These are phyloP conservation scores for Meyerozyma elateridarum DNA, from an alignment of 1,139 yeast genomes.

Conservation along the genomic window DNA sequence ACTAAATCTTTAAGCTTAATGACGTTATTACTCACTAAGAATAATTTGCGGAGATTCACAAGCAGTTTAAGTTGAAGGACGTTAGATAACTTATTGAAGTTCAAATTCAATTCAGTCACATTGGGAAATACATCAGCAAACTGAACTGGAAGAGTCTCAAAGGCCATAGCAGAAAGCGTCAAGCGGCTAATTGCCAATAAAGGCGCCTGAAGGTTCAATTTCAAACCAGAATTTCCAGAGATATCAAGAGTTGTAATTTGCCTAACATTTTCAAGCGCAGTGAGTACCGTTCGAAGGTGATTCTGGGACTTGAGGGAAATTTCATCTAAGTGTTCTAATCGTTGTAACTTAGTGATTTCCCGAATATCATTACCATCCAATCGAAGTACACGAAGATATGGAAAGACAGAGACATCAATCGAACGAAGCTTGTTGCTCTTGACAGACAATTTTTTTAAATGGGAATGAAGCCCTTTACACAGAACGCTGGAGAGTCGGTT, in stretches of 20 bases:
- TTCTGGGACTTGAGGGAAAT: slow-evolving; percentile 39
- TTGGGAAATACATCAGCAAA: slow-evolving; percentile 42
- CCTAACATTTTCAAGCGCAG: slow-evolving; percentile 14
- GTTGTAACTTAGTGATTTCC: slow-evolving; percentile 22
- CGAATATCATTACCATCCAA: slow-evolving; percentile 42
- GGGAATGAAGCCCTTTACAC: slow-evolving; percentile 21
- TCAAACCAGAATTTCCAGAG: slow-evolving; percentile 30
- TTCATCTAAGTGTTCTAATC: slow-evolving; percentile 35
- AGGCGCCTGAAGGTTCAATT: slow-evolving; percentile 12
- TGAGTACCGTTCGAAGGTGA: too few relatives aligned
- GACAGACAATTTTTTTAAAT: slow-evolving; percentile 40
- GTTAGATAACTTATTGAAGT: slow-evolving; percentile 40
- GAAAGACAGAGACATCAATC: slow-evolving; percentile 31
- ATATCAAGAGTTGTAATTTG: slow-evolving; percentile 31
- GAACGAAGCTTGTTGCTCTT: slow-evolving; percentile 33
- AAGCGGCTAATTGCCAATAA: slow-evolving; percentile 38
- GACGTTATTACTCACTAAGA: slow-evolving; percentile 44
- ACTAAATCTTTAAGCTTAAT: slow-evolving; percentile 29
- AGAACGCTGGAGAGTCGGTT: slow-evolving; percentile 29
- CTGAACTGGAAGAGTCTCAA: slow-evolving; percentile 29
- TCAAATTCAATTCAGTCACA: slow-evolving; percentile 44
- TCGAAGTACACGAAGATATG: slow-evolving; percentile 40
- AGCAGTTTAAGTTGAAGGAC: slow-evolving; percentile 27
- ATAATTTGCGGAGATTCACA: slow-evolving; percentile 33
- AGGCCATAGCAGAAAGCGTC: slow-evolving; percentile 41